These are phyloP conservation scores for Cladophialophora chaetospira DNA, from an alignment of 2,329 filamentous ascomycete species.

Conservation along the genomic window DNA sequence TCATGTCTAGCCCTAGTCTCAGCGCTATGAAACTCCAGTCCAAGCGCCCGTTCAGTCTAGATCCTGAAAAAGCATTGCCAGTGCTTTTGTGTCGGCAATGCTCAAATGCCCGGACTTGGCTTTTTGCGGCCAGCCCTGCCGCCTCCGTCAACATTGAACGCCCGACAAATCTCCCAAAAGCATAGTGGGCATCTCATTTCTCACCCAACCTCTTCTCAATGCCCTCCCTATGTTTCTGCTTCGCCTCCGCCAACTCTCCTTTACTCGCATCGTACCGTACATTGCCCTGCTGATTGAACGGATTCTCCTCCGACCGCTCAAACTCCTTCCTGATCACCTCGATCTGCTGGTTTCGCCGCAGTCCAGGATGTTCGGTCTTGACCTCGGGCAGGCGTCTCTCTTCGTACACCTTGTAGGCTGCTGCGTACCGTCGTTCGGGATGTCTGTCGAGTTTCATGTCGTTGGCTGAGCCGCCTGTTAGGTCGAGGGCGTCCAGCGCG, in stretches of 20 bases:
- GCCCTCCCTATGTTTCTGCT: constrained; percentile 68
- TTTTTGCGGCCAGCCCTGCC: too few species aligned
- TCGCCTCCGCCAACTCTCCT: constrained; percentile 72
- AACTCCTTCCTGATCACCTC: constrained; percentile 89
- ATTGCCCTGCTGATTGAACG: constrained; percentile 77
- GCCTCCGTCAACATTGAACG: too few species aligned
- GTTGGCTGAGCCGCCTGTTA: constrained; percentile 60
- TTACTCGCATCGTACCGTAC: constrained; percentile 75
- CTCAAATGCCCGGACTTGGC: too few species aligned
- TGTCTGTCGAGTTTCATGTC: constrained; percentile 78
- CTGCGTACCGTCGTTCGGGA: constrained; percentile 83
- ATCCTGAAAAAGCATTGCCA: background rate
- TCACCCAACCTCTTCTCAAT: constrained; percentile 67
- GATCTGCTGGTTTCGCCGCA: constrained; percentile 81
- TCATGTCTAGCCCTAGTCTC: background rate
- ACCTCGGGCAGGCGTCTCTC: constrained; percentile 81
- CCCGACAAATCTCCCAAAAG: too few species aligned
- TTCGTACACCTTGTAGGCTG: constrained; percentile 80
- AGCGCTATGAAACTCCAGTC: too few species aligned
- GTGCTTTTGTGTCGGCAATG: background rate
- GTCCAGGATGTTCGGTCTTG: constrained; percentile 76
- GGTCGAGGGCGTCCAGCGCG: constrained; percentile 79
- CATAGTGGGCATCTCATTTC: background rate
- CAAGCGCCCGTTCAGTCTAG: background rate
- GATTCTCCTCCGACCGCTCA: constrained; percentile 90